Evolutionary conservation across 1,284 basidiomycete species (phyloP).

Genomic region (Somion occarium): DNA sequence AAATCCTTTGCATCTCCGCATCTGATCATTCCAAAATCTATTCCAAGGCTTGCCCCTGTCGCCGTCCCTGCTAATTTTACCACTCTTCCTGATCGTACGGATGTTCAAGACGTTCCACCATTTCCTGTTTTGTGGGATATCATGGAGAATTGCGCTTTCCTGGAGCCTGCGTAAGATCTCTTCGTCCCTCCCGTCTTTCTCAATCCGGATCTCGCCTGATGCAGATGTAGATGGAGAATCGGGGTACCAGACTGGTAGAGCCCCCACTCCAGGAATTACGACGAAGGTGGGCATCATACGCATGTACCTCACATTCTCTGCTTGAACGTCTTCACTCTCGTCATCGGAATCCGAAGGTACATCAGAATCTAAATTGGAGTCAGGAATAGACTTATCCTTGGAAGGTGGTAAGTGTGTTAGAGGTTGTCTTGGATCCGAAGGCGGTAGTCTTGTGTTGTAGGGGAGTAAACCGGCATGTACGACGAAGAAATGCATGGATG

Average conservation of each 20-base stretch:
- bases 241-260: too few relatives aligned
- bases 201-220: too few relatives aligned
- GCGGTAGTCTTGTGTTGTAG: conserved; percentile 51
- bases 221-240: too few relatives aligned
- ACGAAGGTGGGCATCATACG: background rate
- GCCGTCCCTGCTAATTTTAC: conserved; percentile 40
- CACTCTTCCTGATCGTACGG: conserved; percentile 54
- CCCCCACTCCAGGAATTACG: background rate
- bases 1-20: conserved; percentile 62
- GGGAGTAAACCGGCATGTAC: conserved; percentile 84
- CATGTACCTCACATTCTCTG: too few relatives aligned
- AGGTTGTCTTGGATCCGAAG: conserved; percentile 55
- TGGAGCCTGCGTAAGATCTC: conserved; percentile 33
- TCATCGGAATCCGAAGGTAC: too few relatives aligned
- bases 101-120: conserved; percentile 79
- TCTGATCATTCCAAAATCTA: conserved; percentile 66
- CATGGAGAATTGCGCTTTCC: conserved; percentile 53
- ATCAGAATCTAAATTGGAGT: background rate
- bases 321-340: too few relatives aligned
- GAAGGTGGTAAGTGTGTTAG: conserved; percentile 51
- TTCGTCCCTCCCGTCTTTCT: too few relatives aligned
- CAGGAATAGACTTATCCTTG: background rate
- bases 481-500: conserved; percentile 70
- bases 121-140: conserved; percentile 69
- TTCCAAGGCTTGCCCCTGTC: conserved; percentile 53